Base-by-base conservation (phyloP, 139 green algal genomes). In the Spirogloea muscicola region DNA sequence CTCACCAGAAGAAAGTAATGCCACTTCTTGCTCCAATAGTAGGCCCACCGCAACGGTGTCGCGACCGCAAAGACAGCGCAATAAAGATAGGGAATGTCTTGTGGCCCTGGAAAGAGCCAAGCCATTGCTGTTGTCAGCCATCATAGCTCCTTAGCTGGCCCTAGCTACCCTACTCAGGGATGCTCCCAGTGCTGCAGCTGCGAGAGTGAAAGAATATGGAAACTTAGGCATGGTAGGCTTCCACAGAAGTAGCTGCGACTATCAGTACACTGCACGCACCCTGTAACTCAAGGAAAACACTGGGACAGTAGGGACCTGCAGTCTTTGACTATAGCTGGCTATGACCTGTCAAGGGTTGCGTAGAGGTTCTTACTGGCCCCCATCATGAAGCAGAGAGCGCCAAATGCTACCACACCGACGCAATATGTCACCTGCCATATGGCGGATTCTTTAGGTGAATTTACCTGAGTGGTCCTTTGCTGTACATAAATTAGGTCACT, bases 1-100 rank as follows among this genome's bases (percentile, higher is more conserved):
- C n/a, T n/a, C n/a, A 80, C 72, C 1, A 80, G 63, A 25, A 80
- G 61, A 13, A 80, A 80, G 36, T 80, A 80, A 63, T 80, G 72
- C 72, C 72, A 80, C 37, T 80, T 80, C 46, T 74, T 80, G 48
- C 33, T 57, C 6, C 63, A 41, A 51, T 80, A 80, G 64, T 80
- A 80, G 18, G 77, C 52, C 72, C 72, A 80, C 2, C 72, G 60
- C 33, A 80, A 27, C 16, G 72, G 72, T 13, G 49, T 62, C 3
- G 64, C 72, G 16, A 43, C 46, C 29, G 77, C 36, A 46, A 80
- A 77, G 10, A 80, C 76, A 3, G 49, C 48, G 13, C 63, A 79
- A 36, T 80, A 80, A 29, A 80, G 21, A 13, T 71, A 77, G 42
- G 72, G 72, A 21, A 80, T 77, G 57, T 77, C 72, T 68, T 80